Percentiles rank a stretch among this genome's conserved stretches.
phyloP scores from a whole-genome alignment of 306 rosid genomes.

The Lathyrus tuberosus region DNA sequence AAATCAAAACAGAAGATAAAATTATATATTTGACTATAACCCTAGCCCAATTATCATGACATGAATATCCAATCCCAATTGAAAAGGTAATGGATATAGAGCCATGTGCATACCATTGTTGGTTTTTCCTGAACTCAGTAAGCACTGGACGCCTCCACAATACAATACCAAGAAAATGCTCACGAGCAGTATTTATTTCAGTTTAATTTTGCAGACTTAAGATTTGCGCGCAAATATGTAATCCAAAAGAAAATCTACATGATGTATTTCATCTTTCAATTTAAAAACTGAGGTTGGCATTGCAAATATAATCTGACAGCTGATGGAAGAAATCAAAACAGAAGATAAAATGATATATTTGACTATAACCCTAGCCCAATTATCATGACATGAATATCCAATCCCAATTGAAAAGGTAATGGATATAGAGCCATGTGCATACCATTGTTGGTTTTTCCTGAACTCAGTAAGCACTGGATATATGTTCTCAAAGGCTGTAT shows the following conservation, averaged over 20 bases:
- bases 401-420: background rate
- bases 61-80: conserved; percentile 5
- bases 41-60: conserved; percentile 10
- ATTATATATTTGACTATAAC: background rate
- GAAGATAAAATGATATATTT: background rate
- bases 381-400: conserved; percentile 18
- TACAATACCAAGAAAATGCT: conserved; percentile 1
- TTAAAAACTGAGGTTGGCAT: background rate
- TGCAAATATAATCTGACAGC: background rate
- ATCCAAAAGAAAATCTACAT: background rate
- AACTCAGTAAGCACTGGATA: conserved; percentile 18
- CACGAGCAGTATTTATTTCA: background rate
- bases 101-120: conserved; percentile 47
- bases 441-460: conserved; percentile 43
- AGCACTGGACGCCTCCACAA: background rate
- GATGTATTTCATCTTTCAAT: background rate
- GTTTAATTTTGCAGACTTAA: too few species aligned
- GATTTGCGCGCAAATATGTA: too few species aligned
- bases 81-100: conserved; percentile 11
- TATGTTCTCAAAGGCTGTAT: conserved; percentile 24
- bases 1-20: background rate
- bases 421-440: conserved; percentile 35
- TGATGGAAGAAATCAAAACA: background rate
- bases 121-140: conserved; percentile 20
- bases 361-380: background rate